Conservation (phyloP, 768 basidiomycete species). For the Lentinula detonsa region DNA sequence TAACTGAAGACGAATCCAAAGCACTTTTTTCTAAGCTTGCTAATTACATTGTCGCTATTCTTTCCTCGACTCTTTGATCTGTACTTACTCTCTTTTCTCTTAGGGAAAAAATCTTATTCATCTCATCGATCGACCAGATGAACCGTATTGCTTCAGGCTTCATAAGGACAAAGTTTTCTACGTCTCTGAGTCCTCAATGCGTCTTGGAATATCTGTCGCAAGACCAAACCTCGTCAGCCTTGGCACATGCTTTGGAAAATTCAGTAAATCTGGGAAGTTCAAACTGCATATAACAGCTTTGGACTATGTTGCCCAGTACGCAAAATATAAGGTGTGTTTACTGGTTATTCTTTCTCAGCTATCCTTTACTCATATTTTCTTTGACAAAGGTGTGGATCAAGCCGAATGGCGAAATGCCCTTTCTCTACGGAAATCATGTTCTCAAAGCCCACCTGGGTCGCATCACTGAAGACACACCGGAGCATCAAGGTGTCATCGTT, state of each 20-base stretch:
- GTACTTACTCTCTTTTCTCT: not conserved
- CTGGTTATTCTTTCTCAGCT: not conserved
- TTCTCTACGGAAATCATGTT: slow-evolving; percentile 97
- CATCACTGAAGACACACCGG: slow-evolving; percentile 97
- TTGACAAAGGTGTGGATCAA: slow-evolving; percentile 89
- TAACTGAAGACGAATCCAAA: slow-evolving; percentile 97
- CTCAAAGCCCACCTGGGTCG: slow-evolving; percentile 98
- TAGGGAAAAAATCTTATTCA: slow-evolving; percentile 96
- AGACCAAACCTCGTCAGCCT: slow-evolving; percentile 88
- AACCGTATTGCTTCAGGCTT: slow-evolving; percentile 91
- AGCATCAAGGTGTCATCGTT: slow-evolving; percentile 97
- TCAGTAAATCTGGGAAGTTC: slow-evolving; percentile 96
- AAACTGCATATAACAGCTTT: slow-evolving; percentile 92
- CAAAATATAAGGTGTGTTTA: slow-evolving; percentile 93
- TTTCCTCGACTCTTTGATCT: not conserved
- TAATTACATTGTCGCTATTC: slow-evolving; percentile 80
- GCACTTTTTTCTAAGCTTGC: slow-evolving; percentile 94
- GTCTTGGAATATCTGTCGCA: slow-evolving; percentile 86
- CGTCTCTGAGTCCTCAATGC: slow-evolving; percentile 93
- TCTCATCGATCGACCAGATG: slow-evolving; percentile 90
- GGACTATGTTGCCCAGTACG: slow-evolving; percentile 92
- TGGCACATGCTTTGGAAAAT: slow-evolving; percentile 97
- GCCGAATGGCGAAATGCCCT: slow-evolving; percentile 98
- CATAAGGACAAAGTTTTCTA: slow-evolving; percentile 96
- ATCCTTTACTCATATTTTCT: not conserved